Evolutionary conservation across 1,139 yeast species (phyloP), one percentile per base, ranked within the genome.

Genomic region (Yamadazyma friedrichii): DNA sequence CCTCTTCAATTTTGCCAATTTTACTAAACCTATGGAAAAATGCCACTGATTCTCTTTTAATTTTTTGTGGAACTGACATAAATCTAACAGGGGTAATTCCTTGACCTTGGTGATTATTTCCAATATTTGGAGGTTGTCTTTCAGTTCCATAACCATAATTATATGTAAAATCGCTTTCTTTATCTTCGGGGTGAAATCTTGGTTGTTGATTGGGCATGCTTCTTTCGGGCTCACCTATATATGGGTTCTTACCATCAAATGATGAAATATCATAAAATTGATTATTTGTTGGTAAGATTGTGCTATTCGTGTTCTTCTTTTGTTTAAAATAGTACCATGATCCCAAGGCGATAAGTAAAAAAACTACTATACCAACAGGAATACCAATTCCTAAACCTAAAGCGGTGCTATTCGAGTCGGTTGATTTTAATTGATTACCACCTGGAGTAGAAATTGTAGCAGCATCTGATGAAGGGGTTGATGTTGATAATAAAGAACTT

Each of bases 341-440:
- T 4, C 61, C 54, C 4, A 61, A 50, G 3, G 55, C 54, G 3
- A 62, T 38, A 1, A 61, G 46, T 20, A 67, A 54, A 3, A 68
- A 17, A 0, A 55, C 52, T 11, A 69, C 51, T 5, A 67, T 50
- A 0, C 72, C 71, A 6, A 68, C 50, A 2, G 77, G 77, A n/a
- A 72, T 60, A 0, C 76, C 76, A 6, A 72, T 55, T 3, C 75
- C 74, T 40, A 71, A 53, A 0, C 76, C 76, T 15, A 70, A 51
- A 9, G 61, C 59, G 6, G 53, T 33, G 4, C 60, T 53, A 17
- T 38, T 34, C n/a, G 40, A 16, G 8, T 35, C n/a, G 4, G 35
- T 27, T 34, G 42, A 25, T n/a, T 36, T 34, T 6, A 20, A 20
- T 8, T 20, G 24, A 20, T 20, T 20, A 8, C 24, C 8, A 6